phyloP scores from a whole-genome alignment of 2,329 filamentous ascomycete species.

The Drechslera avenae region DNA sequence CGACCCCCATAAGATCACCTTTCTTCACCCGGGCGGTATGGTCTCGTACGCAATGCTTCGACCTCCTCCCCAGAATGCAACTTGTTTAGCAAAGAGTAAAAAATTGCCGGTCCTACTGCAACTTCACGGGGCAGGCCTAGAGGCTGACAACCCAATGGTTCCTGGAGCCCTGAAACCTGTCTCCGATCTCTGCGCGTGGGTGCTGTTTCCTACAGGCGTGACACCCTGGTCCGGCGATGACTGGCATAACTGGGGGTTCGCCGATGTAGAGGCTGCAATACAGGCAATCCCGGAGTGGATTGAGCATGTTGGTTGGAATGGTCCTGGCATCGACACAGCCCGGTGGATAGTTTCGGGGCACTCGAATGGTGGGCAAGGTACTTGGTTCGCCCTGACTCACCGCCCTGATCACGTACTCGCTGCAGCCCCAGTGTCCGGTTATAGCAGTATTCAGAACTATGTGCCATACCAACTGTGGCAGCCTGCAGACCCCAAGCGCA shows the following conservation, averaged over 20 bases:
- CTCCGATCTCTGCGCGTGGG: constrained; percentile 60
- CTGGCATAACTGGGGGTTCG: constrained; percentile 65
- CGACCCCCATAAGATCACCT: constrained; percentile 60
- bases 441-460: constrained; percentile 64
- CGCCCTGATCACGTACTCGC: constrained; percentile 62
- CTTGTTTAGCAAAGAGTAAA: constrained; percentile 24
- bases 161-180: constrained; percentile 56
- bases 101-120: constrained; percentile 56
- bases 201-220: constrained; percentile 61
- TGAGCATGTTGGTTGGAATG: constrained; percentile 54
- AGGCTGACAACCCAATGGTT: constrained; percentile 56
- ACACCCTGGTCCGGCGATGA: constrained; percentile 66
- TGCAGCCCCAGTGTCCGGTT: constrained; percentile 63
- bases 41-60: constrained; percentile 63
- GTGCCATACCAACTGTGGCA: constrained; percentile 64
- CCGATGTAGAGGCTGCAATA: constrained; percentile 61
- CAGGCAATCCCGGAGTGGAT: constrained; percentile 58
- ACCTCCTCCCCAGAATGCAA: constrained; percentile 55
- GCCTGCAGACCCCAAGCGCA: constrained; percentile 57
- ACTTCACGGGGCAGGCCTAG: constrained; percentile 63
- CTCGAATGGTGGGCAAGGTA: constrained; percentile 66
- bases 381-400: constrained; percentile 63
- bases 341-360: constrained; percentile 62
- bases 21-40: constrained; percentile 58
- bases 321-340: constrained; percentile 52